Evolutionary conservation across 75 land plant genomes (phyloP).

Genomic region (Cupressus sempervirens): DNA sequence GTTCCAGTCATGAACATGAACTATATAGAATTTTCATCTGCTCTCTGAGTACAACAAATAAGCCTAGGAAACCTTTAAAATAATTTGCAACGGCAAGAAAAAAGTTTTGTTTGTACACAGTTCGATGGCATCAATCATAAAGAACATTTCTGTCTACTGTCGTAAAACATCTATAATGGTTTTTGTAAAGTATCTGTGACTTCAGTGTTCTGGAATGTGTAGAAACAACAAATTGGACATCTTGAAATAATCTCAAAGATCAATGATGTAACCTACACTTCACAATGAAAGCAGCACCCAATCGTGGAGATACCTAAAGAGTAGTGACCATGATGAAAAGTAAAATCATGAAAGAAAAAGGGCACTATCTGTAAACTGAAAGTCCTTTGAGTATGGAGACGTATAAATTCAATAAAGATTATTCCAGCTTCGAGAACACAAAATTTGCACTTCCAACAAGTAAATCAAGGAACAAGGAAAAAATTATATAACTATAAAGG

Average conservation of each 20-base stretch:
- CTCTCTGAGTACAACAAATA: not conserved
- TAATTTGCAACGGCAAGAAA: not conserved
- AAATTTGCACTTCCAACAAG: not conserved
- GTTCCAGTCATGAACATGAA: too few species aligned
- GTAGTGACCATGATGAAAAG: not conserved
- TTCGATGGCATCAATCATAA: not conserved
- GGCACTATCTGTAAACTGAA: not conserved
- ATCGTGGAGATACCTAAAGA: not conserved
- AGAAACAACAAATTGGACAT: not conserved
- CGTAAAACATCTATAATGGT: not conserved
- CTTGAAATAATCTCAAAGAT: not conserved
- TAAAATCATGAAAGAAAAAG: not conserved
- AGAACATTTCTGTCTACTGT: not conserved
- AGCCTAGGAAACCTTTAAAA: not conserved
- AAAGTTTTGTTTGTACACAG: not conserved
- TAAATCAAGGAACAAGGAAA: not conserved
- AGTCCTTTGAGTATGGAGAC: not conserved
- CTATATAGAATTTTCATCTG: not conserved
- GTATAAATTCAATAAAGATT: not conserved
- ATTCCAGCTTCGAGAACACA: not conserved
- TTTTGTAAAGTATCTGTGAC: not conserved
- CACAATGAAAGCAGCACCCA: not conserved
- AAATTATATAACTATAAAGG: not conserved
- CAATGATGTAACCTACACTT: not conserved
- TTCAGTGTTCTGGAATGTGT: not conserved